phyloP scores from a whole-genome alignment of 2,329 filamentous ascomycete species.

The Ampelomyces quisqualis region DNA sequence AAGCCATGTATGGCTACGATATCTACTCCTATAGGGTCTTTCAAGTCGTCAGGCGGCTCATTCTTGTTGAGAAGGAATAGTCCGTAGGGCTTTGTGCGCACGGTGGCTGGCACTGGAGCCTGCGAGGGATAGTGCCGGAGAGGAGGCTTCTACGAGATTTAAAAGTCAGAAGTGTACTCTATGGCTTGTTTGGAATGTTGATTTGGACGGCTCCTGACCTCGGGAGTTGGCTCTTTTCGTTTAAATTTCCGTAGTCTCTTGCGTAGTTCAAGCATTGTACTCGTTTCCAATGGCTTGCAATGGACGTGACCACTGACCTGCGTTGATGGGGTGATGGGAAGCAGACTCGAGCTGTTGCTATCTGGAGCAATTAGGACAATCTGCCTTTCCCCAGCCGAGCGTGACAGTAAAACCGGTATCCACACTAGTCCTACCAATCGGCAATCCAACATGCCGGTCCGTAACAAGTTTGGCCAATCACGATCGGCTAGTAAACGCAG shows the following conservation, averaged over 20 bases:
- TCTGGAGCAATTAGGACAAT: background rate
- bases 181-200: conserved; percentile 3
- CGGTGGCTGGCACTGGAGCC: conserved; percentile 3
- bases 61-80: conserved; percentile 14
- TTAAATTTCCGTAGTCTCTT: conserved; percentile 12
- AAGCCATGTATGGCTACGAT: conserved; percentile 49
- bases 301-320: conserved; percentile 2
- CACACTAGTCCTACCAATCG: background rate
- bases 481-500: background rate
- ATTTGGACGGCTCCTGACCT: conserved; percentile 7
- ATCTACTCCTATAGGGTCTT: conserved; percentile 18
- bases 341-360: conserved; percentile 2
- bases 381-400: conserved; percentile 1
- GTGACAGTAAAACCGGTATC: background rate
- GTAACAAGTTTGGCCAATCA: conserved; percentile 1
- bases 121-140: conserved; percentile 3
- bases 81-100: conserved; percentile 11
- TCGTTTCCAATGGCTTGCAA: conserved; percentile 2
- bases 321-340: conserved; percentile 1
- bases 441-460: background rate
- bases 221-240: conserved; percentile 10
- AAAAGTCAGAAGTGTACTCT: background rate
- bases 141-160: conserved; percentile 1
- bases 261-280: conserved; percentile 7
- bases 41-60: conserved; percentile 6